Base-by-base conservation (phyloP, 2,329 filamentous ascomycete genomes). In the Verticillium tricorpus region DNA sequence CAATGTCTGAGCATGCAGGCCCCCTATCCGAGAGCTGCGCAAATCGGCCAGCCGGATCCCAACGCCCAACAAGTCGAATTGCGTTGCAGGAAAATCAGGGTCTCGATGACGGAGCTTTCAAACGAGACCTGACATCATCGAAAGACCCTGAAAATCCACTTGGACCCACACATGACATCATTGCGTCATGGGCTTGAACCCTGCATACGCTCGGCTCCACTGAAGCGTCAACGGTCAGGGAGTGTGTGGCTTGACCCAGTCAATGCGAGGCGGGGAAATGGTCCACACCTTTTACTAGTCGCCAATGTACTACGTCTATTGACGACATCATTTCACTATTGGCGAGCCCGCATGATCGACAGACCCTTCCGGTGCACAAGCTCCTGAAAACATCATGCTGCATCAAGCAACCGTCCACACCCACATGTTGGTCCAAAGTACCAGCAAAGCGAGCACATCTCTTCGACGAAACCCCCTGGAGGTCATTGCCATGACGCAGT, bases 131-230 rank as follows among this genome's bases (percentile, higher is more conserved):
- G 57, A 58, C 57, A 58, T 58, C 57, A 58, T 58, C 39, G 39
- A 40, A 34, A 22, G 57, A 58, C 57, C 57, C 57, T 58, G 57
- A 58, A 58, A 40, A 50, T 32, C 37, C 15, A 32, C 34, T 11
- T 22, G n/a, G 7, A 2, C 15, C 31, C 31, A 25, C 55, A 12
- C 1, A 50, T 50, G 45, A 50, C 45, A 50, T 50, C 45, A 50
- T 50, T n/a, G n/a, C 19, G 45, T 22, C 45, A 50, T 50, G n/a
- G n/a, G 11, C 45, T 22, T 50, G 45, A 50, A 25, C 45, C 45
- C 45, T 50, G 45, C 45, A 50, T 50, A 14, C 19, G 12, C 45
- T 14, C 45, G 8, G 11, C 45, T 50, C 45, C 45, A 50, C 45
- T 50, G 7, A n/a, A 37, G 39, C 17, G 8, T 45, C 39, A n/a